Evolutionary conservation across 306 rosid genomes (phyloP), one percentile per base, ranked within the genome.

Genomic region (Vigna mungo): DNA sequence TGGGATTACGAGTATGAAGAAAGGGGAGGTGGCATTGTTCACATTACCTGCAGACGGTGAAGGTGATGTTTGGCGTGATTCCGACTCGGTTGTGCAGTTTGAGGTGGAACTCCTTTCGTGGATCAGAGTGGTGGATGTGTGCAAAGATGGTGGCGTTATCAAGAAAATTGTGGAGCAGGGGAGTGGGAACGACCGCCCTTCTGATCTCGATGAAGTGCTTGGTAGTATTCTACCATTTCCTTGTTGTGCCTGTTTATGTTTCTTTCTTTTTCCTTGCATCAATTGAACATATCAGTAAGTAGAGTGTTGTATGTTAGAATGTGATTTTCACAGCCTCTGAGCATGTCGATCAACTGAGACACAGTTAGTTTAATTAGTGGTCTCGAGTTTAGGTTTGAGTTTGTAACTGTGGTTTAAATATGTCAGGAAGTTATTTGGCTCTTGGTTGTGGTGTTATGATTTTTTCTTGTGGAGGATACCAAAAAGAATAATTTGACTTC

Each of bases 101-200:
- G 93, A 91, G 69, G 92, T 87, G 36, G 90, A 87, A 61, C 90
- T 91, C 25, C 1, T 91, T 75, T 91, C 90, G 1, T 91, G 96
- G 96, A 81, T 81, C 27, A 68, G 55, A 1, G 93, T 84, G 60
- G 87, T 84, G 62, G 87, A 89, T 86, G 69, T 89, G 58, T 77
- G 79, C 89, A 89, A 63, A 81, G 92, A 89, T 64, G 90, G 93
- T 25, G 90, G 93, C 39, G 84, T 91, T 78, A 7, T 89, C 72
- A 91, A 89, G 92, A 91, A 89, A 32, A 82, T 87, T 68, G 16
- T 86, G 81, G 89, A 79, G 84, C 85, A 65, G 65, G 90, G 90
- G 61, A 77, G 25, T 7, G 71, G 78, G 59, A 81, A 34, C 30
- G 83, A 81, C 59, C 79, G 64, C 25, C 96, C 96, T 15, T n/a